These are phyloP conservation scores for Penicillium olsonii DNA, from an alignment of 2,329 filamentous ascomycete genomes.

Conservation along the genomic window DNA sequence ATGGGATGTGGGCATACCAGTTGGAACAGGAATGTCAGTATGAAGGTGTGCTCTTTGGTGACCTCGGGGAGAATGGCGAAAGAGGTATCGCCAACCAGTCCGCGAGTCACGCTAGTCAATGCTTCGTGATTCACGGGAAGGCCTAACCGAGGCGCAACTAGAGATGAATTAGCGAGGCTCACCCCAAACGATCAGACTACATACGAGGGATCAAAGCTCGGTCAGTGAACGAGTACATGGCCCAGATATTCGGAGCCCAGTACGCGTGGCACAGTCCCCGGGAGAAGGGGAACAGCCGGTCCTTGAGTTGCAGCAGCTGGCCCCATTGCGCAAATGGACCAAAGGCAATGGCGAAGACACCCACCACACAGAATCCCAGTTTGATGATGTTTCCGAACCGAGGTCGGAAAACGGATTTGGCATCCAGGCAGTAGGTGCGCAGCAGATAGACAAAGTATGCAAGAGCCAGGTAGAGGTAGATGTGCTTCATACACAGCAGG, in stretches of 20 bases:
- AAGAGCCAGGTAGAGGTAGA: conserved; percentile 93
- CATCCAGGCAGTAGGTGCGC: conserved; percentile 82
- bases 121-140: conserved; percentile 72
- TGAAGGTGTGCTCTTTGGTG: conserved; percentile 75
- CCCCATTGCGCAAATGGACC: conserved; percentile 81
- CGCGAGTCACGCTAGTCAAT: conserved; percentile 84
- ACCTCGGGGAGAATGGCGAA: conserved; percentile 93
- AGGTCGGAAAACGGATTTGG: conserved; percentile 73
- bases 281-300: conserved; percentile 88
- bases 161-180: conserved; percentile 33
- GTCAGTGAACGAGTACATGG: conserved; percentile 90
- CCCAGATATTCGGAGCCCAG: conserved; percentile 98
- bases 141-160: conserved; percentile 79
- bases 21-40: conserved; percentile 80
- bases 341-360: conserved; percentile 77
- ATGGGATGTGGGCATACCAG: conserved; percentile 47
- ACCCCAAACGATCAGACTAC: conserved; percentile 28
- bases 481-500: conserved; percentile 93
- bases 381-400: conserved; percentile 79
- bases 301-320: conserved; percentile 81
- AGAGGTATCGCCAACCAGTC: conserved; percentile 87
- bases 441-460: conserved; percentile 94
- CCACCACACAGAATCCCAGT: conserved; percentile 70
- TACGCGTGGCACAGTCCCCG: conserved; percentile 94
- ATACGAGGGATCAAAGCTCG: conserved; percentile 77